phyloP scores from a whole-genome alignment of 805 yeast genomes.

The Priceomyces fermenticarens region DNA sequence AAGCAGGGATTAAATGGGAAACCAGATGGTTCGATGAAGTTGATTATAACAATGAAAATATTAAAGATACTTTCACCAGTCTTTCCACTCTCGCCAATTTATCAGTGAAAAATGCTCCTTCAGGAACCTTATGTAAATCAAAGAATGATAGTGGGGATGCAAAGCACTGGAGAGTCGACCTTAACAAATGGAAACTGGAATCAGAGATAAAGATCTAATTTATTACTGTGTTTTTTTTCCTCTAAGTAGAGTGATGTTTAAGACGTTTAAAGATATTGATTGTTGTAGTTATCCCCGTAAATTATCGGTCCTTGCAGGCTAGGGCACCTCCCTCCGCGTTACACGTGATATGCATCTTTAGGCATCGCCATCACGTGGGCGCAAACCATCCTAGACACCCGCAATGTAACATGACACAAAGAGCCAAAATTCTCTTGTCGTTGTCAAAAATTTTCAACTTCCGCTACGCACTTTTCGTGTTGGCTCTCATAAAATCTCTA shows the following conservation, averaged over 20 bases:
- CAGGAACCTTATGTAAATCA: slow-evolving; percentile 57
- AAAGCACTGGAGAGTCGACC: slow-evolving; percentile 70
- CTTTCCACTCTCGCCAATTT: slow-evolving; percentile 48
- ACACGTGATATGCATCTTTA: no score
- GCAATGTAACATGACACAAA: slow-evolving; percentile 8
- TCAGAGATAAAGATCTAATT: slow-evolving; percentile 48
- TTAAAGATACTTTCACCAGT: slow-evolving; percentile 31
- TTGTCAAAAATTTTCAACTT: slow-evolving; percentile 3
- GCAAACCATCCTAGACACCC: slow-evolving; percentile 8
- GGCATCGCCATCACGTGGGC: not conserved
- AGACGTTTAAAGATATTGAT: no score
- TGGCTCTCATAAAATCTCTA: slow-evolving; percentile 4
- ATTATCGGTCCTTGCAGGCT: no score
- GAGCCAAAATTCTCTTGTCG: slow-evolving; percentile 2
- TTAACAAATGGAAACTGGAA: slow-evolving; percentile 55
- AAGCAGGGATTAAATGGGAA: slow-evolving; percentile 64
- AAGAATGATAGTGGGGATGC: slow-evolving; percentile 52
- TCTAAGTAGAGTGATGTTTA: no score
- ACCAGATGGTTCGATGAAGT: slow-evolving; percentile 72
- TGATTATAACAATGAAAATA: slow-evolving; percentile 19
- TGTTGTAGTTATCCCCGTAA: no score
- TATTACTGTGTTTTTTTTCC: not conserved
- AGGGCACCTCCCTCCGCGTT: no score
- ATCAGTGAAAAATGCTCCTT: slow-evolving; percentile 62
- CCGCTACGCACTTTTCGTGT: not conserved